A percentile compares a stretch with the other conserved stretches of the same genome.
Evolutionary conservation across 1,139 yeast species (phyloP).

Genomic region (Sugiyamaella novakii): DNA sequence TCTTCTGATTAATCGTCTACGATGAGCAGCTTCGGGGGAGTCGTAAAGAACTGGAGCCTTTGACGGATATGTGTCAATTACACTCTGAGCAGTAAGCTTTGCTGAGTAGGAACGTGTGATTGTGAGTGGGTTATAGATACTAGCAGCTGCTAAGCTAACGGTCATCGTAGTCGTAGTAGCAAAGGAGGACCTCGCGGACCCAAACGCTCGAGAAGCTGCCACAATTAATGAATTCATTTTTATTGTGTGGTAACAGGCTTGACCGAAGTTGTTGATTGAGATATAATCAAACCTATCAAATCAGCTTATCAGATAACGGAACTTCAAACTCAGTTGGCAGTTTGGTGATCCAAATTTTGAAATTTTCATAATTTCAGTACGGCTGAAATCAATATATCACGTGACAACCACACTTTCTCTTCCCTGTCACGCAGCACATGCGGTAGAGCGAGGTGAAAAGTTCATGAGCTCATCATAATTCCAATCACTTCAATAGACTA

Average conservation of each 20-base stretch:
- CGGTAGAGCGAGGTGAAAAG: conserved; percentile 1
- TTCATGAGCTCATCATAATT: conserved; percentile 6
- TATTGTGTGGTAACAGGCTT: background rate
- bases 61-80: conserved; percentile 37
- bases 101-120: conserved; percentile 30
- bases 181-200: background rate
- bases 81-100: conserved; percentile 41
- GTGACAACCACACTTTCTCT: background rate
- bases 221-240: conserved; percentile 5
- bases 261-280: background rate
- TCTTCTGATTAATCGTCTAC: conserved; percentile 64
- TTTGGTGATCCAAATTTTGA: conserved; percentile 2
- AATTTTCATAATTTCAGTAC: conserved; percentile 11
- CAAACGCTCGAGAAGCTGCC: background rate
- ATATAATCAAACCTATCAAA: no score
- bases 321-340: no score
- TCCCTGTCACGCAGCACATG: no score
- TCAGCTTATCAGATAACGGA: no score
- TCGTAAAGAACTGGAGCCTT: conserved; percentile 41
- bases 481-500: no score
- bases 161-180: background rate
- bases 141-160: background rate
- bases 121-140: background rate
- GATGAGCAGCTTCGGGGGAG: conserved; percentile 44
- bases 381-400: conserved; percentile 6